Evolutionary conservation across 73 alveolate species (phyloP), one percentile per base, ranked within the genome.

Genomic region (Breviolum minutum): DNA sequence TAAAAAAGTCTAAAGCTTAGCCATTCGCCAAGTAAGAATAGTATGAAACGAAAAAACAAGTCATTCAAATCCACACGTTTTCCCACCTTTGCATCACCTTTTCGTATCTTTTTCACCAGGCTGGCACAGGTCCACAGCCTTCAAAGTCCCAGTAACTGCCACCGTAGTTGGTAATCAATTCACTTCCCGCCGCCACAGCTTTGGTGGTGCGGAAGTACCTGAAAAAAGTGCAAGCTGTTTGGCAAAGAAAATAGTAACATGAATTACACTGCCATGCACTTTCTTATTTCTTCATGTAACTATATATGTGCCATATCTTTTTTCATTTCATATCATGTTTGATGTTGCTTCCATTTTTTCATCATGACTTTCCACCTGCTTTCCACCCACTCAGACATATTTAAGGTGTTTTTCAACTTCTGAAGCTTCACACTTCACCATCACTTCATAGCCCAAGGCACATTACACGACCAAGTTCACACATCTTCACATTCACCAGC

Each of bases 91-190:
- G 16, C 85, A 2, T n/a, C 60, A 12, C 29, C 10, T 2, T 19
- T 63, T 76, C 19, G 81, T 20, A 6, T 22, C 12, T 83, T 20
- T 48, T 17, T 87, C 83, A 87, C 95, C 95, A 87, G 68, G 95
- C 95, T 11, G 96, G 96, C 76, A 90, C 87, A 6, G 84, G 74
- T 11, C 87, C 86, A 16, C 96, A 90, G 5, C 96, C 96, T 11
- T 71, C 29, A 63, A 90, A 90, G 77, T 48, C 87, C 96, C 96
- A 90, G 24, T 90, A 90, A 62, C 80, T 74, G 54, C 76, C 96
- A n/a, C 96, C 96, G 26, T 90, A 90, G 87, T 71, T 90, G 71
- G 96, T 90, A 74, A 90, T 70, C 87, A 90, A 20, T 74, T 90
- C 96, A 0, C 87, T 71, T 48, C 96, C 96, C 8, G 96, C 87